phyloP scores from a whole-genome alignment of 2,329 filamentous ascomycete genomes.

The Clathrospora elynae region DNA sequence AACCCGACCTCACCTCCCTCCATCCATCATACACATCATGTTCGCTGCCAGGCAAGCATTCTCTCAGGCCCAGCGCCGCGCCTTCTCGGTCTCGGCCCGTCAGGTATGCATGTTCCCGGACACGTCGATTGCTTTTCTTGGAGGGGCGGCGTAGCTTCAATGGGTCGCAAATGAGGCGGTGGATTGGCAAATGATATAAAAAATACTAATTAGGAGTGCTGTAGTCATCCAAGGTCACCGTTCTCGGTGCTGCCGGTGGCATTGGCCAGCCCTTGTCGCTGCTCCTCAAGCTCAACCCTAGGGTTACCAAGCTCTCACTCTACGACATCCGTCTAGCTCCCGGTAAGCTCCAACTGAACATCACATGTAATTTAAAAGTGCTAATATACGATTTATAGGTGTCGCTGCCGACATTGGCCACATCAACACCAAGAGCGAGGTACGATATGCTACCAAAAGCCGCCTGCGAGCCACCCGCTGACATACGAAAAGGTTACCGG shows the following conservation, averaged over 20 bases:
- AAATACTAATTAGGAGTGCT: slow-evolving; percentile 32
- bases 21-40: slow-evolving; percentile 57
- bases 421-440: slow-evolving; percentile 96
- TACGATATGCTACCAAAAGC: slow-evolving; percentile 39
- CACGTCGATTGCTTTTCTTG: slow-evolving; percentile 32
- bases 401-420: slow-evolving; percentile 97
- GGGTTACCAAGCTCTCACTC: slow-evolving; percentile 89
- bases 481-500: slow-evolving; percentile 69
- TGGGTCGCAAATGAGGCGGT: slow-evolving; percentile 16
- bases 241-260: slow-evolving; percentile 95
- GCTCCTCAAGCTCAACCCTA: slow-evolving; percentile 97
- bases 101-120: slow-evolving; percentile 50
- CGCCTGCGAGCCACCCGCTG: slow-evolving; percentile 20
- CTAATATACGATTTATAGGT: slow-evolving; percentile 61
- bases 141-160: slow-evolving; percentile 11
- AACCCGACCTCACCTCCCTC: slow-evolving; percentile 29
- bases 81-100: slow-evolving; percentile 59
- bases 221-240: slow-evolving; percentile 94
- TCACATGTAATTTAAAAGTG: slow-evolving; percentile 1
- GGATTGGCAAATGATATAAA: neutral
- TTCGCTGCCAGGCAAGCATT: slow-evolving; percentile 66
- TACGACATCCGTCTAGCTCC: slow-evolving; percentile 97
- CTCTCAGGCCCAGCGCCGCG: slow-evolving; percentile 57
- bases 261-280: slow-evolving; percentile 98
- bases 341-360: slow-evolving; percentile 63